Evolutionary conservation across 2,329 filamentous ascomycete species (phyloP).

Genomic region (Sporothrix mexicana): DNA sequence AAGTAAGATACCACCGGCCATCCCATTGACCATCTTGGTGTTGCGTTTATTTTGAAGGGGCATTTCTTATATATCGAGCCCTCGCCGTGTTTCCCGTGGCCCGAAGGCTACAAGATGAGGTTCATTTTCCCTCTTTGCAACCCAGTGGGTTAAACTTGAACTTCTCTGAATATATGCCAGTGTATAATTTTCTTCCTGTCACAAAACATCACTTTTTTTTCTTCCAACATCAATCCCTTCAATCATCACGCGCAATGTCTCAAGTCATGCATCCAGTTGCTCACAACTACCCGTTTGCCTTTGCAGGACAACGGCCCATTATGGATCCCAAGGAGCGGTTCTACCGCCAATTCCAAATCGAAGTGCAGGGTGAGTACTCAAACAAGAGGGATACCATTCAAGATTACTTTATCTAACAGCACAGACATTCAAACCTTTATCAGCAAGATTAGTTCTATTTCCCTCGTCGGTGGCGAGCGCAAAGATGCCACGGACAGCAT

Average conservation of each 20-base stretch:
- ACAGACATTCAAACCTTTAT: constrained; percentile 76
- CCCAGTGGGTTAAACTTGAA: not conserved
- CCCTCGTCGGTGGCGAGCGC: constrained; percentile 72
- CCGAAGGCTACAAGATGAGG: not conserved
- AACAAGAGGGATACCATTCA: not conserved
- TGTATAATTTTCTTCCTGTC: not conserved
- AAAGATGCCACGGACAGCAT: constrained; percentile 82
- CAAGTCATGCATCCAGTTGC: constrained; percentile 21
- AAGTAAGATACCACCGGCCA: not conserved
- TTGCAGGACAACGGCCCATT: constrained; percentile 40
- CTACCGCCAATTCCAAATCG: constrained; percentile 80
- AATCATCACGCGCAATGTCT: constrained; percentile 23
- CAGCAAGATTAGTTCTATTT: constrained; percentile 65
- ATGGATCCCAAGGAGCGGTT: constrained; percentile 75
- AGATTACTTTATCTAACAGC: constrained; percentile 46
- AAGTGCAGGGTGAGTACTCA: constrained; percentile 66
- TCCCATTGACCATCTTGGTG: not conserved
- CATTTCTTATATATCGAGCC: not conserved
- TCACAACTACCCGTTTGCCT: constrained; percentile 37
- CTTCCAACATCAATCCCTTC: not conserved
- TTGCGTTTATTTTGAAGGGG: not conserved
- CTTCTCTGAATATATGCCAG: not conserved
- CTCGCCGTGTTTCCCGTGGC: not conserved
- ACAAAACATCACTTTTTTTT: not conserved
- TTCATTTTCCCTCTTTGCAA: not conserved